Conservation (phyloP, 2,329 filamentous ascomycete genomes). For the Paecilomyces sp. region DNA sequence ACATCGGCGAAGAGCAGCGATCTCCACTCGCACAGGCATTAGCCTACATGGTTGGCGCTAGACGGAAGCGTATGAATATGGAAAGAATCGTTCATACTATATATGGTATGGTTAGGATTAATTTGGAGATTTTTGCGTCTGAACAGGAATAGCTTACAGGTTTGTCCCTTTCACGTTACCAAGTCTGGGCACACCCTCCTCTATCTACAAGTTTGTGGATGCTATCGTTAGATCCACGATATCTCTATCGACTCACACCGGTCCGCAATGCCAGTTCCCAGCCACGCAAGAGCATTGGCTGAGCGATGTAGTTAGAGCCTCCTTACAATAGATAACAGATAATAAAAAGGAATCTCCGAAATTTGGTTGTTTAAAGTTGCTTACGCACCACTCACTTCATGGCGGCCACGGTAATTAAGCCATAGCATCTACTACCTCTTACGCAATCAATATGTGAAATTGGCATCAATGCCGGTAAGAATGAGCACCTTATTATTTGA, state of each 20-base stretch:
- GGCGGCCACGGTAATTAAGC: too few relatives aligned
- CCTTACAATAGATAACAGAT: too few relatives aligned
- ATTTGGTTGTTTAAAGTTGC: too few relatives aligned
- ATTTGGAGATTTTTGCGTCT: conserved; percentile 1
- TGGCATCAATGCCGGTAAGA: too few relatives aligned
- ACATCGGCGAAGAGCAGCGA: not conserved
- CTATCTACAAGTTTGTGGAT: not conserved
- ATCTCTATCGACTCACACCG: not conserved
- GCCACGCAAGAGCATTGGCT: not conserved
- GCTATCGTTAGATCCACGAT: not conserved
- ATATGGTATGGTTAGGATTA: conserved; percentile 3
- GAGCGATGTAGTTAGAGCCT: not conserved
- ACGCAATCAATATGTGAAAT: too few relatives aligned
- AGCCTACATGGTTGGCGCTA: conserved; percentile 2
- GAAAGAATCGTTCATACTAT: not conserved
- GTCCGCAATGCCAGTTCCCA: not conserved
- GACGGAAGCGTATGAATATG: not conserved
- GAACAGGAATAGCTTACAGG: not conserved
- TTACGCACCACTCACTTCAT: too few relatives aligned
- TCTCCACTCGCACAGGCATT: not conserved
- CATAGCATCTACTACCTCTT: too few relatives aligned
- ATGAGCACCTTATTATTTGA: too few relatives aligned
- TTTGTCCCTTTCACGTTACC: not conserved
- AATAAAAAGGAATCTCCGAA: too few relatives aligned
- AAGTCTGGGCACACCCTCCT: not conserved